These are phyloP conservation scores for Dioszegia aurantiaca DNA, from an alignment of 768 basidiomycete species.

Conservation along the genomic window DNA sequence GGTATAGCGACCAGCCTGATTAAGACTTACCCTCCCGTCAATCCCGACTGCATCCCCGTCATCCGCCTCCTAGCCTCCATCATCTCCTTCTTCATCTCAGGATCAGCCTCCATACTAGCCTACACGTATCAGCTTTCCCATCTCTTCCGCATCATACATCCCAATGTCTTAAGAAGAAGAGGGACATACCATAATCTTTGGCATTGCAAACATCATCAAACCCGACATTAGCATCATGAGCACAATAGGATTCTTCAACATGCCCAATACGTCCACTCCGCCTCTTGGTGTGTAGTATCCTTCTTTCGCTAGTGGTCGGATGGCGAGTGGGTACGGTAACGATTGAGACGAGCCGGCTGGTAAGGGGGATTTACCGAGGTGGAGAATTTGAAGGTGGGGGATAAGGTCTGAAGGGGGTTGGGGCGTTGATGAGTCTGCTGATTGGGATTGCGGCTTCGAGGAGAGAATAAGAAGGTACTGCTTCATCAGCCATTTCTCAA, in stretches of 20 bases:
- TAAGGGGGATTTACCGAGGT: constrained; percentile 22
- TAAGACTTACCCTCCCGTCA: constrained; percentile 44
- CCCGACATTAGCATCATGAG: constrained; percentile 50
- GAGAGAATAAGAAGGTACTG: constrained; percentile 9
- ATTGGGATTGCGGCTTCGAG: constrained; percentile 2
- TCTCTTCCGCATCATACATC: too few species aligned
- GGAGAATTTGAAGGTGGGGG: constrained; percentile 18
- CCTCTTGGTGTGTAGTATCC: constrained; percentile 33
- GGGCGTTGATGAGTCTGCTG: not conserved
- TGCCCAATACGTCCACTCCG: constrained; percentile 37
- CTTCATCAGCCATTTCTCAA: not conserved
- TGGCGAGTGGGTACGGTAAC: constrained; percentile 36
- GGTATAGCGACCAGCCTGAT: too few species aligned
- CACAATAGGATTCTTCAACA: constrained; percentile 51
- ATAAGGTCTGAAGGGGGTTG: constrained; percentile 1
- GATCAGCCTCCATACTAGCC: constrained; percentile 46
- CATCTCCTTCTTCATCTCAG: constrained; percentile 46
- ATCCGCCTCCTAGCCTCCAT: constrained; percentile 42
- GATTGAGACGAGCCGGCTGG: constrained; percentile 22
- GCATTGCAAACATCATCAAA: constrained; percentile 43
- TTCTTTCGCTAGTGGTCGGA: constrained; percentile 26
- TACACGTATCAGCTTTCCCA: constrained; percentile 17
- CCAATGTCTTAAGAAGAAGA: too few species aligned
- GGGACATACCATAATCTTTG: constrained; percentile 47
- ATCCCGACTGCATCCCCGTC: constrained; percentile 36